Evolutionary conservation across 805 yeast genomes (phyloP).

Genomic region (Suhomyces faveliae): DNA sequence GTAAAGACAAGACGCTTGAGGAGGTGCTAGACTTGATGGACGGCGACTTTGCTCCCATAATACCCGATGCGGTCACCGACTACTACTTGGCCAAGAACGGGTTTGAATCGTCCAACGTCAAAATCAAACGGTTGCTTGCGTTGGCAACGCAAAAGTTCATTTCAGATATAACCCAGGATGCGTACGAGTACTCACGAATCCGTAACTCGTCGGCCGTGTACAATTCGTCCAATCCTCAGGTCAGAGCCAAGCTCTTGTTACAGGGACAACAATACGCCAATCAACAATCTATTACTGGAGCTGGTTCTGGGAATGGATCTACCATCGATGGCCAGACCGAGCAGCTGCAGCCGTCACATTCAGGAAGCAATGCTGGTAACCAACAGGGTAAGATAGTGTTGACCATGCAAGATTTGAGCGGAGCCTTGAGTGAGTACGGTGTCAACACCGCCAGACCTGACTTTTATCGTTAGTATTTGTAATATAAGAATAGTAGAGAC

Average conservation of each 20-base stretch:
- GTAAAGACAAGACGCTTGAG: slow-evolving; percentile 77
- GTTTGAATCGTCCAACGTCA: slow-evolving; percentile 71
- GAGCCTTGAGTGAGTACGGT: slow-evolving; percentile 91
- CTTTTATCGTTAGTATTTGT: slow-evolving; percentile 66
- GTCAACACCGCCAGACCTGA: slow-evolving; percentile 89
- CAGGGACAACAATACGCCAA: slow-evolving; percentile 61
- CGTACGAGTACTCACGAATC: slow-evolving; percentile 91
- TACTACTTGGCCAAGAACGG: slow-evolving; percentile 86
- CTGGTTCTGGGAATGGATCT: slow-evolving; percentile 24
- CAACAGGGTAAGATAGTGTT: slow-evolving; percentile 77
- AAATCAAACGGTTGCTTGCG: slow-evolving; percentile 77
- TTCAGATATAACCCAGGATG: slow-evolving; percentile 92
- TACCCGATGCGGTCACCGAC: slow-evolving; percentile 95
- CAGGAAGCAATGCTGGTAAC: slow-evolving; percentile 45
- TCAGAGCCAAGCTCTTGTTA: slow-evolving; percentile 71
- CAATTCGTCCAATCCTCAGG: slow-evolving; percentile 81
- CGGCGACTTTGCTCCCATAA: slow-evolving; percentile 78
- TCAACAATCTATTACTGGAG: slow-evolving; percentile 27
- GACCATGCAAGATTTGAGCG: slow-evolving; percentile 89
- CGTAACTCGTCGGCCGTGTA: slow-evolving; percentile 87
- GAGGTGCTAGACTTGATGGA: slow-evolving; percentile 89
- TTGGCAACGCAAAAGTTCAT: slow-evolving; percentile 95
- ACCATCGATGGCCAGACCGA: slow-evolving; percentile 27
- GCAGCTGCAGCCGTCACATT: slow-evolving; percentile 35
- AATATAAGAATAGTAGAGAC: neutral